Evolutionary conservation across 805 yeast genomes (phyloP).

Genomic region (Candida argentea): DNA sequence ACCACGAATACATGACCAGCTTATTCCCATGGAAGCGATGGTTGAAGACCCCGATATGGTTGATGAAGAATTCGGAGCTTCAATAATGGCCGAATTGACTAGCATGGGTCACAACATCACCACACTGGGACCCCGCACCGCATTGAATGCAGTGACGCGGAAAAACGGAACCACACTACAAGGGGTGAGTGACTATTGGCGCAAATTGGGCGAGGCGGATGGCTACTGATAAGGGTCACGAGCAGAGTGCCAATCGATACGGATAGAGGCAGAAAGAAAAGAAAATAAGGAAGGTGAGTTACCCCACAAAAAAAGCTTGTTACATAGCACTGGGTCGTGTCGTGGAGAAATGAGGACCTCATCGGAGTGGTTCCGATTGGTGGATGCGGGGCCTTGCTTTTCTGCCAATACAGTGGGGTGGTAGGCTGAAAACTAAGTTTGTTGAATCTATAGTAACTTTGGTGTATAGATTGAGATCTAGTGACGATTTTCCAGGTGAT

Average conservation of each 20-base stretch:
- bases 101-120: slow-evolving; percentile 29
- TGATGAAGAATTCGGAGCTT: slow-evolving; percentile 22
- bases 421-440: no score
- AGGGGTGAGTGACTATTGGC: slow-evolving; percentile 87
- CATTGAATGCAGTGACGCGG: slow-evolving; percentile 39
- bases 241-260: background rate
- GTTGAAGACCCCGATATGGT: slow-evolving; percentile 44
- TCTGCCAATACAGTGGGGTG: no score
- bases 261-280: no score
- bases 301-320: no score
- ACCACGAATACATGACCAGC: slow-evolving; percentile 86
- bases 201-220: slow-evolving; percentile 68
- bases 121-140: slow-evolving; percentile 28
- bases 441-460: no score
- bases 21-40: slow-evolving; percentile 59
- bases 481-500: no score
- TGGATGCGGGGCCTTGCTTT: no score
- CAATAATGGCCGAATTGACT: slow-evolving; percentile 35
- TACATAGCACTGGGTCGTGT: no score
- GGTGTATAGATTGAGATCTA: no score
- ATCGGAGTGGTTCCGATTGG: no score
- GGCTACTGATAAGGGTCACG: slow-evolving; percentile 39
- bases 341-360: no score
- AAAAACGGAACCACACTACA: slow-evolving; percentile 35
- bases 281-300: no score